Base-by-base conservation (phyloP, 176 grass and related monocot genomes). In the Bolboschoenus planiculmis region DNA sequence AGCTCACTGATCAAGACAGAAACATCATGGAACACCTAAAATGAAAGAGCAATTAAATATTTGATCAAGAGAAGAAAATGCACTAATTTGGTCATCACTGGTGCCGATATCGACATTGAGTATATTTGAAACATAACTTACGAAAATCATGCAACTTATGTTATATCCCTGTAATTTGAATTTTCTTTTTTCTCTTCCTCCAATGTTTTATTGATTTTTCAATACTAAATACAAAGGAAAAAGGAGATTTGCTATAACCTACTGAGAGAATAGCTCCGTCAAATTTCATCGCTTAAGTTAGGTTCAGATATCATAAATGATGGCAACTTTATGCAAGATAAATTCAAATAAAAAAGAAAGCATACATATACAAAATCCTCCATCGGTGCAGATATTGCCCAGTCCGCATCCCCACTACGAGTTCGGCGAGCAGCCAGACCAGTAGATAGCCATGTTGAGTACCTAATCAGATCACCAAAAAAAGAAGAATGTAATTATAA, bases 351-450 rank as follows among this genome's bases (percentile, higher is more conserved):
- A 59, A 53, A 53, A 53, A 53, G 10, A 34, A 20, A 90, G 11
- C 94, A 70, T 95, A 99, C 96, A 88, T 87, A 99, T 63, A 99
- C 78, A 62, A 99, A 99, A 90, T 95, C 89, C 76, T 99, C 96
- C 15, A 91, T 64, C 40, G 88, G 91, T 56, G 87, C 83, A 89
- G 90, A 91, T 76, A 91, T 56, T 54, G 96, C 86, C 96, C 96
- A 99, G 70, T 95, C 93, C 83, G 83, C 53, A 53, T 95, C 89
- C 78, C 89, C 89, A 86, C 79, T 83, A 86, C 67, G 90, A 78
- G 67, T 62, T 88, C 87, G 91, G 7, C 85, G 89, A 74, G 93
- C 84, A 74, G 84, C 67, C 55, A 99, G 58, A 84, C 96, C 96
- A 91, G 86, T 92, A 73, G 88, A 93, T 56, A 99, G 89, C 96